These are phyloP conservation scores for Zygoascus flipseniorum DNA, from an alignment of 805 yeast species.

Conservation along the genomic window DNA sequence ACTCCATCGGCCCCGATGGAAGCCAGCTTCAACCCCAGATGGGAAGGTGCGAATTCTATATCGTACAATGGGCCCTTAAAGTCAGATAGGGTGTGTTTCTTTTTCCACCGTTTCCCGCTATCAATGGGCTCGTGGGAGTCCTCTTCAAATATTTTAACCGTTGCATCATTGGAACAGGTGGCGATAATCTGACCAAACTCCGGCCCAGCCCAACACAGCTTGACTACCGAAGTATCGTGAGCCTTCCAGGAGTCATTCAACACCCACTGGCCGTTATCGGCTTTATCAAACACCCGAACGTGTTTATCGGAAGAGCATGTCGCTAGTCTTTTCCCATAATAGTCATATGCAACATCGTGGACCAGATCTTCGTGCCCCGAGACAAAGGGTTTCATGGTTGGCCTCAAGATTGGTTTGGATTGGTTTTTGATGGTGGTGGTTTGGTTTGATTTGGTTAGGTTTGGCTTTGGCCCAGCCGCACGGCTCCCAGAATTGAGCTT, in stretches of 20 bases:
- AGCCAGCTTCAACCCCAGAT: slow-evolving; percentile 72
- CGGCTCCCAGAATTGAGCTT: too few species aligned
- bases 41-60: slow-evolving; percentile 82
- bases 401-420: neutral
- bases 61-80: slow-evolving; percentile 84
- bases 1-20: slow-evolving; percentile 86
- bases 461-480: too few species aligned
- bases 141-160: slow-evolving; percentile 88
- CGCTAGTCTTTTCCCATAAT: slow-evolving; percentile 85
- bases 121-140: slow-evolving; percentile 65
- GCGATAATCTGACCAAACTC: slow-evolving; percentile 84
- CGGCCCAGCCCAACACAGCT: slow-evolving; percentile 89
- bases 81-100: slow-evolving; percentile 70
- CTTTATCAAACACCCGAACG: slow-evolving; percentile 73
- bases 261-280: slow-evolving; percentile 48
- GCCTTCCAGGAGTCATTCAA: slow-evolving; percentile 90
- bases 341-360: slow-evolving; percentile 82
- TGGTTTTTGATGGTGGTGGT: too few species aligned
- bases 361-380: slow-evolving; percentile 92
- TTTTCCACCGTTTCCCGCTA: slow-evolving; percentile 79
- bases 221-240: slow-evolving; percentile 80
- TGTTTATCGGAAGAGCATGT: slow-evolving; percentile 95
- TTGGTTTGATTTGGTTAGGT: too few species aligned
- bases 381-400: slow-evolving; percentile 55
- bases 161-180: slow-evolving; percentile 82